Evolutionary conservation across 495 filamentous ascomycete species (phyloP), one percentile per base, ranked within the genome.

Genomic region (Haplographium delicatum): DNA sequence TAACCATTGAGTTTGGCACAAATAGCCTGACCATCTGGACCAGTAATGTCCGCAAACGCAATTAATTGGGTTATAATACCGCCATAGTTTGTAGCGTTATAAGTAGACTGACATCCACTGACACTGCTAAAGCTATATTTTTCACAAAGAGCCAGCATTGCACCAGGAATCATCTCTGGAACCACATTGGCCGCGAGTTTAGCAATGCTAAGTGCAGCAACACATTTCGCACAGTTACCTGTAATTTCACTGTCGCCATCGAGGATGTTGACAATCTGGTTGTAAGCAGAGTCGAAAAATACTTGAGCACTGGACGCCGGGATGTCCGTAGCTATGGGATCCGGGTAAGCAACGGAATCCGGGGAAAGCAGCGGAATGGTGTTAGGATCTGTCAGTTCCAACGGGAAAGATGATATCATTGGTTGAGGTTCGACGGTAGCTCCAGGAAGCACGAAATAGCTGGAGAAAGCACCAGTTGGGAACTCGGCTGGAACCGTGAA

Each of bases 351-450:
- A 13, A 75, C 53, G 2, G 72, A 73, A 53, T 83, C 79, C 24
- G 59, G 34, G 46, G 72, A 71, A 18, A 68, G 55, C 4, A 55
- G 60, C 4, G 78, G 79, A 24, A 82, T 70, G 0, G 68, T 68
- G 33, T 72, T 65, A 0, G 78, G 78, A 51, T 76, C 68, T 0
- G 79, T 82, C 42, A 83, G 61, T 53, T 80, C 74, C 40, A 70
- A 65, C 1, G 79, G 77, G 31, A 40, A 81, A 58, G 24, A 81
- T 67, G 0, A 78, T 73, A 55, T 82, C 78, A 48, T 73, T 8
- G 80, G 80, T 56, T 83, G 78, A 27, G 79, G 76, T 61, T 83
- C 71, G 45, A 69, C 64, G 26, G 77, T 81, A 35, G 79, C 70
- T 20, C 66, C 62, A 4, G 76, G 72, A 20, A 70, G 69, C 10